phyloP scores from a whole-genome alignment of 768 basidiomycete genomes.

The Termitomyces sp. region DNA sequence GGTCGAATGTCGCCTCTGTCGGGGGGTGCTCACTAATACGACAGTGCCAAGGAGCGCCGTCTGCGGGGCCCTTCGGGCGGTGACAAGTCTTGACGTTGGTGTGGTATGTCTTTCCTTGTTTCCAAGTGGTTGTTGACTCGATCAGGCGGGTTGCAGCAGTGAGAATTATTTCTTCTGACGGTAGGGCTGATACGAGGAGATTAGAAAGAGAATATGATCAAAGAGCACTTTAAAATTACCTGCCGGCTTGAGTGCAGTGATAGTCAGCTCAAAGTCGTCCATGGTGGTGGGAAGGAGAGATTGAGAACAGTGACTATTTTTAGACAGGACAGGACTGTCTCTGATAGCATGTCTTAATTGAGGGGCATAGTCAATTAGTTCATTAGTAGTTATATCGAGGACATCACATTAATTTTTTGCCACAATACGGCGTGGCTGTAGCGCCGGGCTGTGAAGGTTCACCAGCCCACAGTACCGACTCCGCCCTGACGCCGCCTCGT shows the following conservation, averaged over 20 bases:
- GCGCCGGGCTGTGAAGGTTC: conserved; percentile 43
- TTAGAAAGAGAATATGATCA: neutral
- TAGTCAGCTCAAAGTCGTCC: conserved; percentile 13
- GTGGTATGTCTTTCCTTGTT: conserved; percentile 58
- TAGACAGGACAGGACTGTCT: conserved; percentile 2
- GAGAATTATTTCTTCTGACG: conserved; percentile 54
- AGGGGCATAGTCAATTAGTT: neutral
- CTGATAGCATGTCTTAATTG: neutral
- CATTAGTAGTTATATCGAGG: conserved; percentile 5
- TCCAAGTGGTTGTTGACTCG: conserved; percentile 56
- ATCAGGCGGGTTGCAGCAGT: conserved; percentile 50
- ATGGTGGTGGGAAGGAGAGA: conserved; percentile 16
- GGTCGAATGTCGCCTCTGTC: conserved; percentile 68
- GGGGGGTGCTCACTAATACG: conserved; percentile 60
- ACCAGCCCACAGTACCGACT: conserved; percentile 83
- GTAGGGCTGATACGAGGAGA: conserved; percentile 41
- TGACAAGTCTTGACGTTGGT: conserved; percentile 53
- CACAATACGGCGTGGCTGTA: conserved; percentile 12
- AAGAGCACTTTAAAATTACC: conserved; percentile 1
- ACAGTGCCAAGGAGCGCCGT: conserved; percentile 64
- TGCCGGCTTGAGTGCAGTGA: conserved; percentile 11
- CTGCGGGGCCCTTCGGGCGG: conserved; percentile 45
- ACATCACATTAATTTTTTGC: conserved; percentile 16
- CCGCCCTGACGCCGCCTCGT: conserved; percentile 67
- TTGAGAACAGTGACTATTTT: conserved; percentile 9